phyloP scores from a whole-genome alignment of 2,329 filamentous ascomycete genomes.

The Pleochaeta shiraiana region DNA sequence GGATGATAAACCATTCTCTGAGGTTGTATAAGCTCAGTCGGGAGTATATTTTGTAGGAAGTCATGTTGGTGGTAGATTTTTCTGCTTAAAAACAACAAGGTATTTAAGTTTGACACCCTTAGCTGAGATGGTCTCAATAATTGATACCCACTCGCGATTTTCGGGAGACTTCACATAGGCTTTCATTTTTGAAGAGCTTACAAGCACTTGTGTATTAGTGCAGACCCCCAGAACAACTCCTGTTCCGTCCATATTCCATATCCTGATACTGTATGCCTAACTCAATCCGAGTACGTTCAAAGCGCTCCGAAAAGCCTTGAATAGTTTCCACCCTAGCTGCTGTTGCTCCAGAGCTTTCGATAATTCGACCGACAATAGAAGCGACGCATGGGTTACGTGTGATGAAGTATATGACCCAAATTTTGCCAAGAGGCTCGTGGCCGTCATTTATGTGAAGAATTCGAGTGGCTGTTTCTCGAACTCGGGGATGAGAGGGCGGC shows the following conservation, averaged over 20 bases:
- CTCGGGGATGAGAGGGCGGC: background rate
- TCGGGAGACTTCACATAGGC: background rate
- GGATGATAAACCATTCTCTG: background rate
- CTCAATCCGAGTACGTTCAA: background rate
- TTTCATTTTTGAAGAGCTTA: background rate
- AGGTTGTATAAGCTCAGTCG: background rate
- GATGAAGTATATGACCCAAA: background rate
- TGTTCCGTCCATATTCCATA: background rate
- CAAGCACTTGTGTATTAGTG: background rate
- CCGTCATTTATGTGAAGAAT: background rate
- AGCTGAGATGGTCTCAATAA: background rate
- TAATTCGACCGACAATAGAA: background rate
- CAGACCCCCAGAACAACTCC: background rate
- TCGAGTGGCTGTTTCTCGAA: background rate
- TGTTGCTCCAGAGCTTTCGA: background rate
- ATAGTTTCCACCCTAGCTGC: background rate
- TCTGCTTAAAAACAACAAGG: background rate
- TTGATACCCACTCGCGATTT: background rate
- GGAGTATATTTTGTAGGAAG: background rate
- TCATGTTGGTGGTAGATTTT: background rate
- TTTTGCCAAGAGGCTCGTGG: background rate
- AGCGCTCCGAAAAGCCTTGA: background rate
- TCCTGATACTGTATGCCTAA: background rate
- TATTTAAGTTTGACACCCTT: background rate
- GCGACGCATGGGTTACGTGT: background rate